Conservation (phyloP, 2,329 filamentous ascomycete genomes). For the Shiraia sp. region DNA sequence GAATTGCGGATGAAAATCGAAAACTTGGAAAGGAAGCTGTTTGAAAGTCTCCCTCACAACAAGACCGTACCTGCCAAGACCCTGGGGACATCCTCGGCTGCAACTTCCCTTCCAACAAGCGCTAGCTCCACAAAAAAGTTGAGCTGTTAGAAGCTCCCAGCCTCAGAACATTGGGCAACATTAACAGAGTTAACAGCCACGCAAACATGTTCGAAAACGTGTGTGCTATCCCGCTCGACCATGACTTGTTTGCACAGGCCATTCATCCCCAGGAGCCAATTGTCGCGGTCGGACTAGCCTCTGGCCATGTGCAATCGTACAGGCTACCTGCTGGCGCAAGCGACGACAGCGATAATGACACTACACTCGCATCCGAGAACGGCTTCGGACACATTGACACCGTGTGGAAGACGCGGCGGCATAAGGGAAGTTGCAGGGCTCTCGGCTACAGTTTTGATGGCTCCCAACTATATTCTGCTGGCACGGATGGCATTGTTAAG, state of each 20-base stretch:
- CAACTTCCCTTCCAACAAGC: slow-evolving; percentile 11
- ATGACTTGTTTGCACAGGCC: slow-evolving; percentile 87
- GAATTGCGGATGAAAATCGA: no score
- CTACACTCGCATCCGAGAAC: slow-evolving; percentile 55
- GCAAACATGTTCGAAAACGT: slow-evolving; percentile 81
- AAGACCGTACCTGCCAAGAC: slow-evolving; percentile 23
- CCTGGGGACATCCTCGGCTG: slow-evolving; percentile 10
- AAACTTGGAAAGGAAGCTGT: no score
- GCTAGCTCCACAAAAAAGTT: slow-evolving; percentile 31
- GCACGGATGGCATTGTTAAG: slow-evolving; percentile 67
- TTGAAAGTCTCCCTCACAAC: no score
- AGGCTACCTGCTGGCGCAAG: slow-evolving; percentile 66
- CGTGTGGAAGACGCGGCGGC: slow-evolving; percentile 82
- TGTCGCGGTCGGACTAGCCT: slow-evolving; percentile 81
- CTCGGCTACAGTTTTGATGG: slow-evolving; percentile 81
- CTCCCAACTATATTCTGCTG: slow-evolving; percentile 63
- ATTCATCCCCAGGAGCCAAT: slow-evolving; percentile 84
- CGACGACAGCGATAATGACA: slow-evolving; percentile 55
- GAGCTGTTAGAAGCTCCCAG: slow-evolving; percentile 1
- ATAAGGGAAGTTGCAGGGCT: slow-evolving; percentile 90
- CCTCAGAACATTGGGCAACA: slow-evolving; percentile 2
- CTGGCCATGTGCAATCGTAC: slow-evolving; percentile 84
- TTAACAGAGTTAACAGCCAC: no score
- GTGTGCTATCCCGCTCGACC: slow-evolving; percentile 81
- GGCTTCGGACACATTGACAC: slow-evolving; percentile 80